Evolutionary conservation across 768 basidiomycete genomes (phyloP), one percentile per base, ranked within the genome.

Genomic region (Boletus tomentosulus): DNA sequence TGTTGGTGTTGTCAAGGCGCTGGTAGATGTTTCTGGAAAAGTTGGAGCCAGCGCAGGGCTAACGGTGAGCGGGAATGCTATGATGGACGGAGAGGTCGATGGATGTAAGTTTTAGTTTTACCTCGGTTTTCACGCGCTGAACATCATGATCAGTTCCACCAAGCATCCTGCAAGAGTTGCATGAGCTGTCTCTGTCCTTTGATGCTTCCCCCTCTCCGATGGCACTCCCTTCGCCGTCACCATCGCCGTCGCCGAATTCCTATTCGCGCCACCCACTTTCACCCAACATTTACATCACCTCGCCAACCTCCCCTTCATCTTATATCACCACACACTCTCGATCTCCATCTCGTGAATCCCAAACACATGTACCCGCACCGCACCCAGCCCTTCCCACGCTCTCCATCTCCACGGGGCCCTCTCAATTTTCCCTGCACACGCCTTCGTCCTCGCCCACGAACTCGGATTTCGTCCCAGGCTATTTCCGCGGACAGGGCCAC

Each of bases 281-380:
- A 50, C 86, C 87, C 9, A 85, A 87, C 58, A 88, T 90, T 60
- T 86, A 78, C 64, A 76, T 91, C 59, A 90, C 86, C 3, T 84
- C 85, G 0, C 86, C 88, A 3, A 70, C 72, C 0, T 76, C 78
- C 3, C 65, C 79, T 22, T 72, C 72, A 5, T 66, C 69, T 1
- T 55, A 59, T 39, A 11, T 49, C 4, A 25, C 41, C 28, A 42
- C 66, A 13, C 62, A 68, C 48, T 50, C 64, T 19, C 59, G 65
- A 24, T 55, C 60, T 0, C 50, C 55, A 1, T 56, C 64, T n/a
- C 62, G 57, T 11, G 66, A 65, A 30, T 60, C 60, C 25, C 56
- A 54, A 30, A 46, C 35, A 12, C 54, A 54, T 43, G 33, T 46
- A 10, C 50, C 49, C n/a, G 13, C 47, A 13, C 28, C 46, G 1